A percentile compares a stretch with the other conserved stretches of the same genome.
Evolutionary conservation across 805 yeast species (phyloP).

Genomic region (Lachancea lanzarotensis): DNA sequence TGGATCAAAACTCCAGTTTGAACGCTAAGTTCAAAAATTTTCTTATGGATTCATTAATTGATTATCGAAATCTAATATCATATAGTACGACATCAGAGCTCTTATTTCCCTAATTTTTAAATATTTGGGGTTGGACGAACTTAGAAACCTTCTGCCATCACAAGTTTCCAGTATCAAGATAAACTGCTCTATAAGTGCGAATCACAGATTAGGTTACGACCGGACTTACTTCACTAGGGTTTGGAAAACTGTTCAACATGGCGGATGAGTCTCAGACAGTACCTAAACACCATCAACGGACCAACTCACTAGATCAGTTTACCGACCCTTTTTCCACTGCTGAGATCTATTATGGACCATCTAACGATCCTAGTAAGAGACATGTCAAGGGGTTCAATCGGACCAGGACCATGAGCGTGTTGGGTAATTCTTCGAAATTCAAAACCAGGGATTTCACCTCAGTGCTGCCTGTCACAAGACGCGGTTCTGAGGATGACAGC

Average conservation of each 20-base stretch:
- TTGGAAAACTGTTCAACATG: background rate
- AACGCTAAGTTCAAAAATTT: background rate
- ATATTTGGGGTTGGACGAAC: background rate
- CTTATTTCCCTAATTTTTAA: background rate
- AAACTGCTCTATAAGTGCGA: background rate
- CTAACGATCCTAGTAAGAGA: slow-evolving; percentile 46
- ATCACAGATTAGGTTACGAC: background rate
- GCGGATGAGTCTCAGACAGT: background rate
- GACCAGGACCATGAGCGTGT: slow-evolving; percentile 51
- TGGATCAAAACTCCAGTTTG: background rate
- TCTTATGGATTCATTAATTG: background rate
- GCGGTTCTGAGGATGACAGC: slow-evolving; percentile 51
- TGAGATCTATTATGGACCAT: slow-evolving; percentile 63
- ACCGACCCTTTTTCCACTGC: slow-evolving; percentile 61
- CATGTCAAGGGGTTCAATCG: slow-evolving; percentile 40
- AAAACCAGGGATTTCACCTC: slow-evolving; percentile 14
- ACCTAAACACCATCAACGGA: slow-evolving; percentile 20
- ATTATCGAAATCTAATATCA: background rate
- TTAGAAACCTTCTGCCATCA: background rate
- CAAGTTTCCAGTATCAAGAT: background rate
- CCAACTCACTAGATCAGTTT: slow-evolving; percentile 43
- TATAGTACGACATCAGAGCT: background rate
- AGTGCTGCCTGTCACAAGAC: slow-evolving; percentile 34
- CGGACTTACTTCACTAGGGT: background rate
- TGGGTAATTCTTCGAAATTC: slow-evolving; percentile 27